Evolutionary conservation across 225 moss, liverwort and hornwort species (phyloP).

Genomic region (Physcomitrellopsis africana): DNA sequence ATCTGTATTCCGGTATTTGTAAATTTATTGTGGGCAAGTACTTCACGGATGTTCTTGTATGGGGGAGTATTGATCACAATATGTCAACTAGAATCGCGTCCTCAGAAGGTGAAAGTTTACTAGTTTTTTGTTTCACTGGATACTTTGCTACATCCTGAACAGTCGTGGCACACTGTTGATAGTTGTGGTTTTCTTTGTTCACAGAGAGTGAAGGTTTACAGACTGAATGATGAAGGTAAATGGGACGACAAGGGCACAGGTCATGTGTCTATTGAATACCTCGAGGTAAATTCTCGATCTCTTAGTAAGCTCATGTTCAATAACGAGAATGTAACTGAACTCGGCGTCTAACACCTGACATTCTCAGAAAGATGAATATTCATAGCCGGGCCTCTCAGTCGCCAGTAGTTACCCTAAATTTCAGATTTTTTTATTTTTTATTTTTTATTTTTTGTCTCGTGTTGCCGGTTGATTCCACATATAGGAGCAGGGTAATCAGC

Average conservation of each 20-base stretch:
- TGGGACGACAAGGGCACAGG: slow-evolving; percentile 99
- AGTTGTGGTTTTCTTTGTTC: slow-evolving; percentile 22
- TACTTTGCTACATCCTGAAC: neutral
- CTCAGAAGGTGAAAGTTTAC: neutral
- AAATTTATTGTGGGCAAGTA: neutral
- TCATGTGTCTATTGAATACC: slow-evolving; percentile 93
- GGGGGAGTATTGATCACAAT: slow-evolving; percentile 9
- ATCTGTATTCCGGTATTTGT: neutral
- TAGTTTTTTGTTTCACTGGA: slow-evolving; percentile 11
- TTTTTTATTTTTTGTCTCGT: slow-evolving; percentile 21
- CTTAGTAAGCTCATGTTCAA: neutral
- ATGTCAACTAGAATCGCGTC: neutral
- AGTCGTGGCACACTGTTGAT: slow-evolving; percentile 4
- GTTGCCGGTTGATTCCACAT: slow-evolving; percentile 23
- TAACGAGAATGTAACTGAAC: slow-evolving; percentile 1
- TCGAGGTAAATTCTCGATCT: slow-evolving; percentile 67
- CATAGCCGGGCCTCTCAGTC: neutral
- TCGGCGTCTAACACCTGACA: slow-evolving; percentile 5
- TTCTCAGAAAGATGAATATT: slow-evolving; percentile 8
- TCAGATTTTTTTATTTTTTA: too few relatives aligned
- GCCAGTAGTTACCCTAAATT: neutral
- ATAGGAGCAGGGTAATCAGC: slow-evolving; percentile 33
- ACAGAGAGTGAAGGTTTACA: slow-evolving; percentile 99
- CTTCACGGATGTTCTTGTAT: slow-evolving; percentile 3
- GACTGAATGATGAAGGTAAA: slow-evolving; percentile 98